Evolutionary conservation across 306 rosid genomes (phyloP), one percentile per base, ranked within the genome.

Genomic region (Quercus dentata): DNA sequence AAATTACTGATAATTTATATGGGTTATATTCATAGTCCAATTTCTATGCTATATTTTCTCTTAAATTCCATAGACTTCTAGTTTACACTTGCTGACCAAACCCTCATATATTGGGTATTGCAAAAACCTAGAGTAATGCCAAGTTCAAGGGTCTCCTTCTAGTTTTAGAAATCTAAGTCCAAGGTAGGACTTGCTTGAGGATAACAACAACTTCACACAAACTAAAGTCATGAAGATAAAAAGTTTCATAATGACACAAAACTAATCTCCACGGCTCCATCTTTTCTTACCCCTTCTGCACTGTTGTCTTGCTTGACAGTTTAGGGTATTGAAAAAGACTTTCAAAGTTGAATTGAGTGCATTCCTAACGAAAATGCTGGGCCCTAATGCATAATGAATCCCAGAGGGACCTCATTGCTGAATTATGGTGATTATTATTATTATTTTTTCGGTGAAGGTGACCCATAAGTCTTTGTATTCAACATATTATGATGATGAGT

Each of bases 241-340:
- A 59, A 8, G 46, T 41, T 41, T 41, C 46, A 44, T 59, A 61
- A 20, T 58, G 78, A 4, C 33, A 21, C 15, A 25, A 20, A 74
- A 69, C 31, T 46, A 74, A 59, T 74, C 76, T 79, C 56, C 52
- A 54, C 62, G 86, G 70, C 81, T 87, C 79, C 23, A 69, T 79
- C 65, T 80, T 80, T 56, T 67, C 61, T 59, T n/a, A 28, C 25
- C 51, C 78, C 76, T 78, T 76, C 73, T 73, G 56, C 75, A 78
- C 76, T 73, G 3, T 81, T 73, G 81, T 79, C 86, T 69, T 74
- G 35, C 76, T 72, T 76, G 44, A 62, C 14, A 46, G 76, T 81
- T 85, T 8, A 8, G 78, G 82, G 55, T 74, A 25, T 21, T 69
- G 72, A 56, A 55, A 19, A 84, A 65, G 82, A 82, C 83, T 79